Percentiles rank a stretch among this genome's conserved stretches.
phyloP scores from a whole-genome alignment of 306 rosid species.

The Psophocarpus tetragonolobus region DNA sequence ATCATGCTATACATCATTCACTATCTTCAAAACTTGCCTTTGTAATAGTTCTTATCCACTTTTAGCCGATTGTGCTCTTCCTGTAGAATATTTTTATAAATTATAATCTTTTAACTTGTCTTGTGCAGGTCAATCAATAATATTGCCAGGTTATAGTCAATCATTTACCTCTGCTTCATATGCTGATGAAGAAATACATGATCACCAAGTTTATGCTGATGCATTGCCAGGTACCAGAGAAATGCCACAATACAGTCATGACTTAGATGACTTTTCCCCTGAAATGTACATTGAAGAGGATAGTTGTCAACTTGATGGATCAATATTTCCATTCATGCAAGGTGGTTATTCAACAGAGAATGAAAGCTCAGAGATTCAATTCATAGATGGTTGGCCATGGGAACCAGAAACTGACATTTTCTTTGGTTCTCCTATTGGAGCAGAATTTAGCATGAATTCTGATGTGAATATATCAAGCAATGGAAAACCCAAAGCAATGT shows the following conservation, averaged over 20 bases:
- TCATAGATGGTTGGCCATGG: conserved; percentile 30
- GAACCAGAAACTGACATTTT: conserved; percentile 22
- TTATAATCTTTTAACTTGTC: not conserved
- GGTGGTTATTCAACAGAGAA: conserved; percentile 28
- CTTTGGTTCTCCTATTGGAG: conserved; percentile 26
- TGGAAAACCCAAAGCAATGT: conserved; percentile 51
- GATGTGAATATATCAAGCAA: conserved; percentile 18
- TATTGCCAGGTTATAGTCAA: not conserved
- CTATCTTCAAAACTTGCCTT: not conserved
- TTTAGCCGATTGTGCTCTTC: not conserved
- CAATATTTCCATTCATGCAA: conserved; percentile 10
- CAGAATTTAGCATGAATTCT: conserved; percentile 21
- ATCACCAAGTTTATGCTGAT: conserved; percentile 29
- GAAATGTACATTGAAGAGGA: conserved; percentile 27
- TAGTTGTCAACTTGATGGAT: conserved; percentile 20
- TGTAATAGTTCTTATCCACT: not conserved
- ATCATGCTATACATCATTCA: not conserved
- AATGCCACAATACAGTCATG: conserved; percentile 13
- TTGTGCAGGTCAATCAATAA: conserved; percentile 43
- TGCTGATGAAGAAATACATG: conserved; percentile 26
- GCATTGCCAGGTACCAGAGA: conserved; percentile 4
- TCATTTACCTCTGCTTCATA: conserved; percentile 31
- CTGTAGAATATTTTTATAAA: not conserved
- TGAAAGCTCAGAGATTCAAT: conserved; percentile 16
- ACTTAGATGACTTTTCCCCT: conserved; percentile 29